Evolutionary conservation across 169 alveolate genomes (phyloP).

Genomic region (Besnoitia besnoiti): DNA sequence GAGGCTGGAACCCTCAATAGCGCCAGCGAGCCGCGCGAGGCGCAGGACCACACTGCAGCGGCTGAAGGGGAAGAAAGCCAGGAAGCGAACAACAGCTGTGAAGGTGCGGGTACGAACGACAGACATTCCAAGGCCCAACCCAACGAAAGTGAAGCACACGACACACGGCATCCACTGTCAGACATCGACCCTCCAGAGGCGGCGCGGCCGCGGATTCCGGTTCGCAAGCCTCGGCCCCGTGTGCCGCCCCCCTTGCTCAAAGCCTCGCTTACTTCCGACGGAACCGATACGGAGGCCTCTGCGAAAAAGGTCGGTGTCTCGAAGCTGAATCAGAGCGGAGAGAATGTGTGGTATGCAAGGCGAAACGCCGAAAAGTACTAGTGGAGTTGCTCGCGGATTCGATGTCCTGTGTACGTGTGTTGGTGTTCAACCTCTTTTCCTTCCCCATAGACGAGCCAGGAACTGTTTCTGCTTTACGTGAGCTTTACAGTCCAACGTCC

Average conservation of each 20-base stretch:
- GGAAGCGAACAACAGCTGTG: not conserved
- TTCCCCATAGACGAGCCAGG: too few species aligned
- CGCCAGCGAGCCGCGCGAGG: not conserved
- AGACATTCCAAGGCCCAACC: not conserved
- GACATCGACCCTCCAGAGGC: not conserved
- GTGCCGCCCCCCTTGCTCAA: constrained; percentile 4
- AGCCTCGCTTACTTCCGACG: not conserved
- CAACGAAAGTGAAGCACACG: not conserved
- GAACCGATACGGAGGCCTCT: not conserved
- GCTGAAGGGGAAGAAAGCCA: not conserved
- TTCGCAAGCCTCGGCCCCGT: not conserved
- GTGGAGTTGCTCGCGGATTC: too few species aligned
- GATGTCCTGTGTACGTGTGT: too few species aligned
- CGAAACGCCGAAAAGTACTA: not conserved
- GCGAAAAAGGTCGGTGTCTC: not conserved
- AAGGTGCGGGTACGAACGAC: not conserved
- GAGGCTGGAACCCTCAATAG: not conserved
- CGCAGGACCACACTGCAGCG: not conserved
- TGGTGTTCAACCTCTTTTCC: too few species aligned
- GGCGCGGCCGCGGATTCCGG: not conserved
- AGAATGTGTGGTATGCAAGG: not conserved
- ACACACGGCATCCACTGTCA: not conserved
- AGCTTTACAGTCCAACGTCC: too few species aligned
- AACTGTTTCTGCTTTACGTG: too few species aligned
- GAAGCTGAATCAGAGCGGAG: not conserved